Evolutionary conservation across 106 monocot species (phyloP).

Genomic region (Cymbidium sinense): DNA sequence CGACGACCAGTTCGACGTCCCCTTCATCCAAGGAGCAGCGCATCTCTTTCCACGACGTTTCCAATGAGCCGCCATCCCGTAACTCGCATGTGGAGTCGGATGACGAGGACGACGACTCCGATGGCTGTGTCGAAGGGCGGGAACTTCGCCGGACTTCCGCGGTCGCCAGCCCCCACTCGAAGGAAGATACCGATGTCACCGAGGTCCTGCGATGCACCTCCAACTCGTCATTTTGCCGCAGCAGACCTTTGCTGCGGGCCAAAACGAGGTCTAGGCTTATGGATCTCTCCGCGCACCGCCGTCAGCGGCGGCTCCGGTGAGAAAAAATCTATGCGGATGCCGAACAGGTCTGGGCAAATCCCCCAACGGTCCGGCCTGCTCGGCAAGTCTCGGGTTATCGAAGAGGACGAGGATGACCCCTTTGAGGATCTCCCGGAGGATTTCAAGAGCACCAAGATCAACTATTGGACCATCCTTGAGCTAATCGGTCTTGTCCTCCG

Average conservation of each 20-base stretch:
- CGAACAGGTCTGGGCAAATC: slow-evolving; percentile 15
- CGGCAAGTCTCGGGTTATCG: slow-evolving; percentile 9
- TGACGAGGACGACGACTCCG: slow-evolving; percentile 7
- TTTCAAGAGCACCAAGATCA: slow-evolving; percentile 29
- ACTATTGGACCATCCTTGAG: slow-evolving; percentile 28
- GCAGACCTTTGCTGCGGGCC: slow-evolving; percentile 16
- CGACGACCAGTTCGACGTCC: neutral
- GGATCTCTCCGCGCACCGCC: slow-evolving; percentile 20
- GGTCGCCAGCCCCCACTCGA: neutral
- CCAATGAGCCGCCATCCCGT: neutral
- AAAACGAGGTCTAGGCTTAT: slow-evolving; percentile 45
- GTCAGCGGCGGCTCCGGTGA: neutral
- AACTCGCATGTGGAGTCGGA: neutral
- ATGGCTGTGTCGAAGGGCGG: neutral
- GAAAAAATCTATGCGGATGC: slow-evolving; percentile 12
- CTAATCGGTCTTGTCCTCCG: slow-evolving; percentile 27
- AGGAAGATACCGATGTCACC: neutral
- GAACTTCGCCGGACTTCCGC: neutral
- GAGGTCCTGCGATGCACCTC: slow-evolving; percentile 34
- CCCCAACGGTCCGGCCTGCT: slow-evolving; percentile 17
- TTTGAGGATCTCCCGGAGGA: slow-evolving; percentile 53
- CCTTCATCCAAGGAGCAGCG: slow-evolving; percentile 32
- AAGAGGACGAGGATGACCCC: slow-evolving; percentile 56
- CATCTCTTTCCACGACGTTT: slow-evolving; percentile 36
- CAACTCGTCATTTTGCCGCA: slow-evolving; percentile 17